Conservation (phyloP, 495 filamentous ascomycete species). For the Friedmanniomyces endolithicus region DNA sequence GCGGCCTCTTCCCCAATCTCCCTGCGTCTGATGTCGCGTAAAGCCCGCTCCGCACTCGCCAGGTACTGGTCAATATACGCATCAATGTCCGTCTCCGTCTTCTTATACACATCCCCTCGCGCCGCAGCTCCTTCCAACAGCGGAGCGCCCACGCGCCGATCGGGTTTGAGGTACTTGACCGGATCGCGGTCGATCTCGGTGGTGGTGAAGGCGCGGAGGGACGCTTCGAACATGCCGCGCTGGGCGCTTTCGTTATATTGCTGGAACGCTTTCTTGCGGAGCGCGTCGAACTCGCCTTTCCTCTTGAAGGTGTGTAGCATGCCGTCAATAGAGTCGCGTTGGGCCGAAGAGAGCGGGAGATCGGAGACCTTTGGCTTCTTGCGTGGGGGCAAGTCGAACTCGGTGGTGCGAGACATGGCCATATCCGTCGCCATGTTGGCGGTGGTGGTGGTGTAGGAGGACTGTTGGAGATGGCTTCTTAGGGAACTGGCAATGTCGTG, state of each 20-base stretch:
- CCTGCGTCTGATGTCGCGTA: conserved; percentile 54
- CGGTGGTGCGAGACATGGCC: conserved; percentile 25
- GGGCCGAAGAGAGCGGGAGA: conserved; percentile 58
- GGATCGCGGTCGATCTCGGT: conserved; percentile 70
- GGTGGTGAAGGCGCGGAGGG: conserved; percentile 47
- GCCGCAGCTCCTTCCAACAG: conserved; percentile 81
- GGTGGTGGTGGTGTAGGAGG: not conserved
- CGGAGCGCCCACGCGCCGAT: conserved; percentile 66
- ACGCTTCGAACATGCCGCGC: conserved; percentile 33
- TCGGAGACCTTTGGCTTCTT: conserved; percentile 77
- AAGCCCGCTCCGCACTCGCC: conserved; percentile 47
- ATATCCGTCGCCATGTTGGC: conserved; percentile 23
- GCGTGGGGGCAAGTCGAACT: conserved; percentile 30
- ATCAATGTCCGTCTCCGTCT: conserved; percentile 54
- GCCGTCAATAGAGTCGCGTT: conserved; percentile 61
- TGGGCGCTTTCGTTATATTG: conserved; percentile 49
- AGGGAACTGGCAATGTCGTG: too few relatives aligned
- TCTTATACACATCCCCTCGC: conserved; percentile 67
- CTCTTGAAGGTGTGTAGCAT: conserved; percentile 78
- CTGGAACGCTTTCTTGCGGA: conserved; percentile 69
- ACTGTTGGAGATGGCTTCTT: not conserved
- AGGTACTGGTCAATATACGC: conserved; percentile 53
- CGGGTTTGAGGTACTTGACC: conserved; percentile 53
- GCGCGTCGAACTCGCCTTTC: conserved; percentile 75
- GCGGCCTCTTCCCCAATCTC: conserved; percentile 69